Evolutionary conservation across 208 protist species (phyloP).

Genomic region (Naegleria lovaniensis): DNA sequence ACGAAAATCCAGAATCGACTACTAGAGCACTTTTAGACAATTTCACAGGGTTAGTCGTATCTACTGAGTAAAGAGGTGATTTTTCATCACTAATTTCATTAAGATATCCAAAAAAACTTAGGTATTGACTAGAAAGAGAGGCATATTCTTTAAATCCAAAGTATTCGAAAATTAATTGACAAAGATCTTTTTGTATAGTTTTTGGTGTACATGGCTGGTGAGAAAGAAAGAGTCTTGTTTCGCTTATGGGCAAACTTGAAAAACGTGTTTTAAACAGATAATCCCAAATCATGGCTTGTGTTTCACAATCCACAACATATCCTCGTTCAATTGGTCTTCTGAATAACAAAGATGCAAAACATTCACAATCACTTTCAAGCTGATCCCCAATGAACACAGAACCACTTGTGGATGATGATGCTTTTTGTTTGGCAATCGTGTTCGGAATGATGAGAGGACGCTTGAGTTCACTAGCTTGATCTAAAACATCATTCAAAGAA

Average conservation of each 20-base stretch:
- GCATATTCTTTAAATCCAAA: constrained; percentile 23
- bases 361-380: background rate
- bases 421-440: background rate
- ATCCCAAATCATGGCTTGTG: background rate
- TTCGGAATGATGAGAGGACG: background rate
- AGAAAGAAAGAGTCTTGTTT: background rate
- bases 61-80: background rate
- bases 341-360: background rate
- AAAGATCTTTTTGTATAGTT: background rate
- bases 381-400: background rate
- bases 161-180: constrained; percentile 14
- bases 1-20: constrained; percentile 24
- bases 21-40: background rate
- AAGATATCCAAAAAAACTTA: background rate
- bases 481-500: background rate
- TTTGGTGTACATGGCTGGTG: background rate
- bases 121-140: background rate
- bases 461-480: background rate
- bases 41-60: background rate
- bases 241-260: background rate
- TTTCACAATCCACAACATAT: constrained; percentile 22
- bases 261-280: background rate
- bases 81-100: background rate
- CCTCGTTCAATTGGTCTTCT: constrained; percentile 9
- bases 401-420: background rate